phyloP scores from a whole-genome alignment of 2,329 filamentous ascomycete genomes.

The Colletotrichum tofieldiae region DNA sequence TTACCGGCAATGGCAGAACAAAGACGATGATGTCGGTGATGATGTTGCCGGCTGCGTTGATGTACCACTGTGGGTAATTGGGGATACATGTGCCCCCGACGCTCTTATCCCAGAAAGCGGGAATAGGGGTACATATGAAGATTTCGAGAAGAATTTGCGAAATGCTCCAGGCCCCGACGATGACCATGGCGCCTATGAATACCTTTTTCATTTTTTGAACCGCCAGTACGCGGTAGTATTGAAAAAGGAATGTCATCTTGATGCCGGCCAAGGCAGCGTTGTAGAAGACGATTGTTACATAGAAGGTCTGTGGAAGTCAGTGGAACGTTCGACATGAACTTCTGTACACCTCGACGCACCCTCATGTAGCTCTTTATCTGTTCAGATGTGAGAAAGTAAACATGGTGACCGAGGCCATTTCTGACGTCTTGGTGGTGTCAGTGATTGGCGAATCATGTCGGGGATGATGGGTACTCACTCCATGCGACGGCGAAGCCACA shows the following conservation, averaged over 20 bases:
- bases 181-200: conserved; percentile 47
- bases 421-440: conserved; percentile 24
- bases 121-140: conserved; percentile 49
- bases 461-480: conserved; percentile 8
- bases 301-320: conserved; percentile 48
- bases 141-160: conserved; percentile 48
- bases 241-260: conserved; percentile 56
- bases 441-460: neutral
- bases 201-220: conserved; percentile 49
- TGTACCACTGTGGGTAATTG: conserved; percentile 45
- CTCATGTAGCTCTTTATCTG: conserved; percentile 36
- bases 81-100: conserved; percentile 46
- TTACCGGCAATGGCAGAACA: conserved; percentile 43
- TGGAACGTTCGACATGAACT: neutral
- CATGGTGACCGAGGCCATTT: conserved; percentile 45
- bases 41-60: conserved; percentile 47
- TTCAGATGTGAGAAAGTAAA: conserved; percentile 19
- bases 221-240: conserved; percentile 55
- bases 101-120: conserved; percentile 48
- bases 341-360: neutral
- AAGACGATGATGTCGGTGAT: conserved; percentile 43
- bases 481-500: conserved; percentile 30
- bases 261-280: conserved; percentile 49
- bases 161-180: conserved; percentile 49
- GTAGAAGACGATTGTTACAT: conserved; percentile 52